Conservation (phyloP, 2,329 filamentous ascomycete genomes). For the Arachnopeziza araneosa region DNA sequence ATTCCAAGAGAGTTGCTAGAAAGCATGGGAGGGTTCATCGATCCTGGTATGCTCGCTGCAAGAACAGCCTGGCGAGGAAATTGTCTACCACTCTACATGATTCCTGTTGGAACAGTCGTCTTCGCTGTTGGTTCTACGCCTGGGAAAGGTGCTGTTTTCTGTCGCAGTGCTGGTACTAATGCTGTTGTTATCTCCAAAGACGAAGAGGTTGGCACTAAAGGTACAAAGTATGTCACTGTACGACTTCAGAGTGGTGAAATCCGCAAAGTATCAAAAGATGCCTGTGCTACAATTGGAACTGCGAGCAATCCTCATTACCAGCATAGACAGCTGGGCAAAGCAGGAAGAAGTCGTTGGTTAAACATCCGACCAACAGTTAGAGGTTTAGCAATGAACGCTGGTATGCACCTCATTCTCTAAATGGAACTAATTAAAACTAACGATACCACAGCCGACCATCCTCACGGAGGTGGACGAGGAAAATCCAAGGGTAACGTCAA, state of each 20-base stretch:
- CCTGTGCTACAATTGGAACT: constrained; percentile 89
- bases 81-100: constrained; percentile 91
- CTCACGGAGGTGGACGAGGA: constrained; percentile 96
- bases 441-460: constrained; percentile 67
- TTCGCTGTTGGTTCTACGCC: constrained; percentile 80
- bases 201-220: constrained; percentile 60
- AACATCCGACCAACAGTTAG: constrained; percentile 93
- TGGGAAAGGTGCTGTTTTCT: constrained; percentile 78
- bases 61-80: constrained; percentile 94
- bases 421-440: constrained; percentile 15
- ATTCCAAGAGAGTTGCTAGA: constrained; percentile 82
- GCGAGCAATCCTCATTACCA: constrained; percentile 92
- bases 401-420: constrained; percentile 39
- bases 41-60: constrained; percentile 92
- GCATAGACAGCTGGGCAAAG: constrained; percentile 88
- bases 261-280: constrained; percentile 81
- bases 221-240: constrained; percentile 74
- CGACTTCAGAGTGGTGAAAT: constrained; percentile 90
- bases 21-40: constrained; percentile 87
- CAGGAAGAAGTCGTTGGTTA: constrained; percentile 86
- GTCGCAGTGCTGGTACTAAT: constrained; percentile 89
- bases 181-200: constrained; percentile 87
- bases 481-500: constrained; percentile 98
- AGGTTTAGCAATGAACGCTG: constrained; percentile 97
- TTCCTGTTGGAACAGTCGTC: constrained; percentile 87